phyloP scores from a whole-genome alignment of 805 yeast genomes.

The Wickerhamomyces chambardii region DNA sequence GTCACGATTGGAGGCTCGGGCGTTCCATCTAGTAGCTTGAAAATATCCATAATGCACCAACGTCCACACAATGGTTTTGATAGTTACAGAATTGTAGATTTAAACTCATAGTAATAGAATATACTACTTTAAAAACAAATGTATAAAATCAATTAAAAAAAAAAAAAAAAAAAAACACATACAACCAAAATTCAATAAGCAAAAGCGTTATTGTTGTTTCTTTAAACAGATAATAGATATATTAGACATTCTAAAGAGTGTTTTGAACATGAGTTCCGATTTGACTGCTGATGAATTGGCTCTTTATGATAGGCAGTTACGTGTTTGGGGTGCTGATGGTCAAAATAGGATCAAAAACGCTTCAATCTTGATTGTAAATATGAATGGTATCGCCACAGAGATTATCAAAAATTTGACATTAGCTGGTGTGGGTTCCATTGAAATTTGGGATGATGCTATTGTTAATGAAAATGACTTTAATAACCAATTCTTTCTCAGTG shows the following conservation, averaged over 20 bases:
- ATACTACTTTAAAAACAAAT: no score
- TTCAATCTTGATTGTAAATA: slow-evolving; percentile 55
- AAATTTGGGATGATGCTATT: slow-evolving; percentile 50
- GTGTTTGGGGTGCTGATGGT: slow-evolving; percentile 95
- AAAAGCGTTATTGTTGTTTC: no score
- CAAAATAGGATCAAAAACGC: slow-evolving; percentile 72
- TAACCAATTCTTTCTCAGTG: slow-evolving; percentile 65
- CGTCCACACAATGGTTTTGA: no score
- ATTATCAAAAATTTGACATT: slow-evolving; percentile 75
- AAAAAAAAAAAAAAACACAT: background rate
- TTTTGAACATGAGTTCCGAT: slow-evolving; percentile 6
- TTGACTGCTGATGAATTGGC: slow-evolving; percentile 69
- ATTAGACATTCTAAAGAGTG: no score
- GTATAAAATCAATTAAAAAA: background rate
- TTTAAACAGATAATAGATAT: no score
- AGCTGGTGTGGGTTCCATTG: slow-evolving; percentile 79
- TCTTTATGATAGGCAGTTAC: slow-evolving; percentile 86
- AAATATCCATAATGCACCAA: background rate
- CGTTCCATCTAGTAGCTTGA: no score
- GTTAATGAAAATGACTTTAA: slow-evolving; percentile 58
- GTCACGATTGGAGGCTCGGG: no score
- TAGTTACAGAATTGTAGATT: no score
- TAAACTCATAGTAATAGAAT: no score
- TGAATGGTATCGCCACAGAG: slow-evolving; percentile 78
- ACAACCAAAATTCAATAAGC: background rate